phyloP scores from a whole-genome alignment of 1,284 basidiomycete species.

The Cryptococcus neoformans region DNA sequence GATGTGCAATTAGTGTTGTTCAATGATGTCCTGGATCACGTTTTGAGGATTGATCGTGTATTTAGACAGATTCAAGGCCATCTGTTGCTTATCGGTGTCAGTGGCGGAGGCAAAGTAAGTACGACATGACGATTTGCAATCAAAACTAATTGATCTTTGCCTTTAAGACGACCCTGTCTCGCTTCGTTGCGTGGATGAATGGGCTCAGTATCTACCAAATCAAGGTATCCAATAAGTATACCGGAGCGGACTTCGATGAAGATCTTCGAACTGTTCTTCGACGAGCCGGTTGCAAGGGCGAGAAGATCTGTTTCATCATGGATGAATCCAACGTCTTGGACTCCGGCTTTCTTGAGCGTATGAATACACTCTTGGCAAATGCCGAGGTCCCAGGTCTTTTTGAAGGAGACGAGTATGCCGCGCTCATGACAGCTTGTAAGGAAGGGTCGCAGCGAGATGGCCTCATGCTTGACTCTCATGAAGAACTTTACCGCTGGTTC shows the following conservation, averaged over 20 bases:
- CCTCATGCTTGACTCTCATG: slow-evolving; percentile 95
- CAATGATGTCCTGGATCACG: slow-evolving; percentile 97
- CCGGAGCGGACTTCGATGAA: slow-evolving; percentile 96
- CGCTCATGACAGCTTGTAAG: slow-evolving; percentile 97
- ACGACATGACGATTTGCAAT: not conserved
- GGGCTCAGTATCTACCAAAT: slow-evolving; percentile 98
- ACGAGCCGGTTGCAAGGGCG: slow-evolving; percentile 93
- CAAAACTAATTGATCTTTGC: not conserved
- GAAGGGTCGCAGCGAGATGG: slow-evolving; percentile 98
- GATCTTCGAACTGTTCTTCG: slow-evolving; percentile 91
- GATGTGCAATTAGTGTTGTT: slow-evolving; percentile 98
- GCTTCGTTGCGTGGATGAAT: slow-evolving; percentile 99
- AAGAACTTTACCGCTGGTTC: slow-evolving; percentile 96
- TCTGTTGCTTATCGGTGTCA: slow-evolving; percentile 92
- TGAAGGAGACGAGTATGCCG: slow-evolving; percentile 95
- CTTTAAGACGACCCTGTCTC: slow-evolving; percentile 84
- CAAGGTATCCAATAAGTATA: slow-evolving; percentile 98
- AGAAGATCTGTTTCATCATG: slow-evolving; percentile 99
- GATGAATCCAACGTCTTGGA: slow-evolving; percentile 99
- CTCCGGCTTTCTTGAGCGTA: slow-evolving; percentile 96
- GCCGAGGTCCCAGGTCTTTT: slow-evolving; percentile 99
- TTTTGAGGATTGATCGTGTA: slow-evolving; percentile 96
- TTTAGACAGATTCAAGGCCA: slow-evolving; percentile 98
- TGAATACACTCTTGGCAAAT: slow-evolving; percentile 98
- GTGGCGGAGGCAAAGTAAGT: slow-evolving; percentile 91